A percentile compares a stretch with the other conserved stretches of the same genome.
Conservation (phyloP, 345 rosid genomes). For the Gossypium ekmanianum region DNA sequence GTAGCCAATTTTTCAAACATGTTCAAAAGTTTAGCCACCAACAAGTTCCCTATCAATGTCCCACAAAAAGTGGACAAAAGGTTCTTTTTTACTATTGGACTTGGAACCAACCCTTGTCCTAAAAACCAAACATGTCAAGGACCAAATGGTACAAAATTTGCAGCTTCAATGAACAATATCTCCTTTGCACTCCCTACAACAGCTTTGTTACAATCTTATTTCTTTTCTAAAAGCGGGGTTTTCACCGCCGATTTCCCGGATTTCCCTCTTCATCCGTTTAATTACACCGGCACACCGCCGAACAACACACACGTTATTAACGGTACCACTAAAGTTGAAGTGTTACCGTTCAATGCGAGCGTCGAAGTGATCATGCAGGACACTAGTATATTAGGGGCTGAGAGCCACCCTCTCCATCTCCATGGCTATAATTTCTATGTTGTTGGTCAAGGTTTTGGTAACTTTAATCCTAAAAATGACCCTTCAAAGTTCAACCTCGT, state of each 20-base stretch:
- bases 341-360: slow-evolving; percentile 54
- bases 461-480: slow-evolving; percentile 49
- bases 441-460: slow-evolving; percentile 81
- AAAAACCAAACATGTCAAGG: slow-evolving; percentile 73
- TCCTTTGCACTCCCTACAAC: slow-evolving; percentile 53
- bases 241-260: slow-evolving; percentile 56
- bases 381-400: slow-evolving; percentile 66
- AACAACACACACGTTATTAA: slow-evolving; percentile 51
- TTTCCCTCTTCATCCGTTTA: slow-evolving; percentile 45
- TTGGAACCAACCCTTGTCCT: slow-evolving; percentile 60
- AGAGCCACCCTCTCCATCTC: slow-evolving; percentile 78
- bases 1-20: slow-evolving; percentile 44
- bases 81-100: slow-evolving; percentile 57
- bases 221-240: slow-evolving; percentile 35
- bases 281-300: slow-evolving; percentile 73
- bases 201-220: slow-evolving; percentile 58
- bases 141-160: slow-evolving; percentile 58
- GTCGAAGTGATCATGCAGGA: slow-evolving; percentile 73
- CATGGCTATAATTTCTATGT: slow-evolving; percentile 72
- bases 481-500: slow-evolving; percentile 55
- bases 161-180: slow-evolving; percentile 61
- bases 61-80: slow-evolving; percentile 44
- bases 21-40: slow-evolving; percentile 51
- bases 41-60: slow-evolving; percentile 52
- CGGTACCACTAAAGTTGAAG: slow-evolving; percentile 59